phyloP scores from a whole-genome alignment of 345 rosid genomes.

The Gossypium thurberi region DNA sequence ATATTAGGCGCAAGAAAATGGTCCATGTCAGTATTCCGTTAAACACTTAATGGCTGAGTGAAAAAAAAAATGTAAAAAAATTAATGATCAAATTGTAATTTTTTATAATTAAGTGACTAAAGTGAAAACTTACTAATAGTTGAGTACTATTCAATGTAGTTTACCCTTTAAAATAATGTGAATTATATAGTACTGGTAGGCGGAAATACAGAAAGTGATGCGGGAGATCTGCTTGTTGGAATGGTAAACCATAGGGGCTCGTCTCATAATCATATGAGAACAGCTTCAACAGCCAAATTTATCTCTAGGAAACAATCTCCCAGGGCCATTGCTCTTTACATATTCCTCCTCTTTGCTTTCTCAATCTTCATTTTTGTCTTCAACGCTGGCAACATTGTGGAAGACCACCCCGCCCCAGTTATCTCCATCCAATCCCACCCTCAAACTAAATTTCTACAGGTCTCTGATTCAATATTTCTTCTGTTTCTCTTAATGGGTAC shows the following conservation, averaged over 20 bases:
- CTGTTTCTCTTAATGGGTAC: neutral
- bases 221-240: slow-evolving; percentile 16
- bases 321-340: slow-evolving; percentile 19
- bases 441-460: slow-evolving; percentile 17
- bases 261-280: slow-evolving; percentile 11
- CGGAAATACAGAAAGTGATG: slow-evolving; percentile 4
- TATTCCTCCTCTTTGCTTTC: slow-evolving; percentile 27
- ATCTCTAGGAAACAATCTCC: slow-evolving; percentile 19
- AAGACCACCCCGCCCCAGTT: slow-evolving; percentile 19
- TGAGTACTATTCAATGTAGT: too few species aligned
- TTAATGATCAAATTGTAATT: too few species aligned
- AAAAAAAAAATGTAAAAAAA: too few species aligned
- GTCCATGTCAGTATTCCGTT: too few species aligned
- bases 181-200: neutral
- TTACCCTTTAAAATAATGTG: too few species aligned
- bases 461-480: neutral
- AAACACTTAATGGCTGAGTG: too few species aligned
- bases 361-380: slow-evolving; percentile 27
- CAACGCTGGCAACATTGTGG: slow-evolving; percentile 19
- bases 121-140: too few species aligned
- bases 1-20: too few species aligned
- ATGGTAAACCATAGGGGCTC: slow-evolving; percentile 27
- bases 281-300: slow-evolving; percentile 15
- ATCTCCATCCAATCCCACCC: slow-evolving; percentile 5
- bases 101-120: too few species aligned